A percentile compares a stretch with the other conserved stretches of the same genome.
phyloP scores from a whole-genome alignment of 768 basidiomycete genomes.

The Butyriboletus loyo region DNA sequence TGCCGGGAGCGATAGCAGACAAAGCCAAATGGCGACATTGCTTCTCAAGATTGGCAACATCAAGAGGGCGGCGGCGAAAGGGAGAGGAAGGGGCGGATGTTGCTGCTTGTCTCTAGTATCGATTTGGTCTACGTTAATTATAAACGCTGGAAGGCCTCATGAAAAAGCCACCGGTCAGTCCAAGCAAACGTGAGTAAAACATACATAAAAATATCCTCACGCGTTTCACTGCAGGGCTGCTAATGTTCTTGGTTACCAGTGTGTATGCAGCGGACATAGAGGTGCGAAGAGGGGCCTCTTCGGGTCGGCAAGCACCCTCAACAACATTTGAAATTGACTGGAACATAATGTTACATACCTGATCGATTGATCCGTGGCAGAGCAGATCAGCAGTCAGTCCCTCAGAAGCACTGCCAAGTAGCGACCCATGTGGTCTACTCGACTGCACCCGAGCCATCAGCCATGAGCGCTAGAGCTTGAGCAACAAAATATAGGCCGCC shows the following conservation, averaged over 20 bases:
- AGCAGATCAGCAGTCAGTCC: neutral
- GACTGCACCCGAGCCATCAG: neutral
- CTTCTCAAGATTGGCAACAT: neutral
- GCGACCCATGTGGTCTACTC: neutral
- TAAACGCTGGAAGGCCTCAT: neutral
- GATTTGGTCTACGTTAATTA: neutral
- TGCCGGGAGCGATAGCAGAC: neutral
- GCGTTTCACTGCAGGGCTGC: neutral
- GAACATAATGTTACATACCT: neutral
- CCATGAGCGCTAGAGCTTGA: neutral
- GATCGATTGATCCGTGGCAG: too few relatives aligned
- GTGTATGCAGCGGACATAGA: neutral
- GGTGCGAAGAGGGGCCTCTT: neutral
- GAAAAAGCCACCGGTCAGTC: neutral
- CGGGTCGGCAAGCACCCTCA: neutral
- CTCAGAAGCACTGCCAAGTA: neutral
- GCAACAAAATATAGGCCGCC: neutral
- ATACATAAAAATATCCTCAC: neutral
- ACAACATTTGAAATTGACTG: neutral
- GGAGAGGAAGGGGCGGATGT: neutral
- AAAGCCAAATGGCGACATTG: slow-evolving; percentile 8
- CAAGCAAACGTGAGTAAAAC: neutral
- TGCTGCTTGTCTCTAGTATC: neutral
- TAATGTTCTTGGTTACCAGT: neutral
- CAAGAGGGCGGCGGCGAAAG: neutral